Percentiles rank a stretch among this genome's conserved stretches.
phyloP scores from a whole-genome alignment of 1,284 basidiomycete genomes.

The Somion occarium region DNA sequence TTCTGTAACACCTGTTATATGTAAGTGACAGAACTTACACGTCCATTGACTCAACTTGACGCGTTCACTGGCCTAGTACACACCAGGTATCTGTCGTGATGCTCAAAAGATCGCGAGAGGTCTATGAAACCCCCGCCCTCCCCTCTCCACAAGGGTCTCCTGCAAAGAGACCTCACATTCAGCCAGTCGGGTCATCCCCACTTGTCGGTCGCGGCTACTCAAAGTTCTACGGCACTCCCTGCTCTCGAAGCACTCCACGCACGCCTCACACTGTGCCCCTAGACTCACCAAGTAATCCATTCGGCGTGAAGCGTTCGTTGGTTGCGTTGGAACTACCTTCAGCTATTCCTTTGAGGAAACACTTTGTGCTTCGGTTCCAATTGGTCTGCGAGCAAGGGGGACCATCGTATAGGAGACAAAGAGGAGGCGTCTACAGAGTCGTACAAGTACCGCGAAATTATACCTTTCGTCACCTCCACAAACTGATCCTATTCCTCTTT shows the following conservation, averaged over 20 bases:
- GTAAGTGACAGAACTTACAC: too few relatives aligned
- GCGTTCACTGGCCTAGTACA: too few relatives aligned
- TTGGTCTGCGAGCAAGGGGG: constrained; percentile 30
- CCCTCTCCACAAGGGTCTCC: constrained; percentile 17
- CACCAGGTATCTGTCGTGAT: too few relatives aligned
- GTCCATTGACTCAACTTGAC: too few relatives aligned
- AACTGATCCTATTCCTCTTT: constrained; percentile 60
- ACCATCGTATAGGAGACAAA: constrained; percentile 1
- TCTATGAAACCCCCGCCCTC: constrained; percentile 17
- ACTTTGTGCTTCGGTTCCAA: constrained; percentile 65
- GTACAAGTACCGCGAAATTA: constrained; percentile 68
- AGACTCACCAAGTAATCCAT: constrained; percentile 37
- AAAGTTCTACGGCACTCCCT: constrained; percentile 21
- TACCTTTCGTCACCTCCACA: constrained; percentile 60
- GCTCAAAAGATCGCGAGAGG: constrained; percentile 19
- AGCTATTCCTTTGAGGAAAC: constrained; percentile 42
- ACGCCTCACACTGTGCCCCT: constrained; percentile 26
- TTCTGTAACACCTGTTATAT: too few relatives aligned
- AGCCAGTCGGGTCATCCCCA: constrained; percentile 9
- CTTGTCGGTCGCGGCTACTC: constrained; percentile 5
- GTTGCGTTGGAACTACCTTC: constrained; percentile 37
- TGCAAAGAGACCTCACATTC: constrained; percentile 16
- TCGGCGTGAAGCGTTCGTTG: constrained; percentile 29
- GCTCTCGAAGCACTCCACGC: constrained; percentile 11
- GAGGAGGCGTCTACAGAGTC: constrained; percentile 43